Evolutionary conservation across 139 green algal species (phyloP), one percentile per base, ranked within the genome.

Genomic region (Chlorella sorokiniana): DNA sequence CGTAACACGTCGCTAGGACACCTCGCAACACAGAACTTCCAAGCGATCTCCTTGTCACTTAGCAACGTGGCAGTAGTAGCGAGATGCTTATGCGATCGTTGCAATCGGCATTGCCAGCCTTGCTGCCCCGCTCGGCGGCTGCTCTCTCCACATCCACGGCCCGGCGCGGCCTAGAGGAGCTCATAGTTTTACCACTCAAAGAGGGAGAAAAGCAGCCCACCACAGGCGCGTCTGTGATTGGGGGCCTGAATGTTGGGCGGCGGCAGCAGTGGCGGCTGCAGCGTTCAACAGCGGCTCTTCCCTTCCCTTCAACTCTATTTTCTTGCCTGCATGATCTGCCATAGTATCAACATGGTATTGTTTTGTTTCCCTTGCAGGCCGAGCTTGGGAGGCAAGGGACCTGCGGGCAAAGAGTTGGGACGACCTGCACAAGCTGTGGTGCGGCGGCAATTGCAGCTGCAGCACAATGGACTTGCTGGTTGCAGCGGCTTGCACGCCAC

Each of bases 381-480:
- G 90, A 1, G 75, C 69, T 0, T 96, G 93, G 93, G 8, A 89
- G 62, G 93, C 93, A 40, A 63, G 29, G 23, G 93, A 96, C 76
- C 77, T 96, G 76, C 61, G 93, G 48, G 59, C 71, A n/a, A 96
- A 96, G 81, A 90, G 81, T 10, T 95, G 89, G 84, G 89, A 94
- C 62, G 93, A 96, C 75, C 85, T 96, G 29, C 93, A 96, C 81
- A 90, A 87, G 67, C 90, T 96, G 0, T 96, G 93, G 93, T 92
- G 73, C 42, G 83, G 22, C 16, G 23, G 18, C 48, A 56, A 11
- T 56, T 56, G 48, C 33, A 37, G 8, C 10, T 73, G 56, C 29
- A 20, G 10, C 7, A 14, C 1, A 22, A 2, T 31, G 22, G 8
- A 4, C 3, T 16, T 23, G 51, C 33, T 22, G 37, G 40, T 10